These are phyloP conservation scores for Exutisphaerella laricina DNA, from an alignment of 2,329 filamentous ascomycete species.

Conservation along the genomic window DNA sequence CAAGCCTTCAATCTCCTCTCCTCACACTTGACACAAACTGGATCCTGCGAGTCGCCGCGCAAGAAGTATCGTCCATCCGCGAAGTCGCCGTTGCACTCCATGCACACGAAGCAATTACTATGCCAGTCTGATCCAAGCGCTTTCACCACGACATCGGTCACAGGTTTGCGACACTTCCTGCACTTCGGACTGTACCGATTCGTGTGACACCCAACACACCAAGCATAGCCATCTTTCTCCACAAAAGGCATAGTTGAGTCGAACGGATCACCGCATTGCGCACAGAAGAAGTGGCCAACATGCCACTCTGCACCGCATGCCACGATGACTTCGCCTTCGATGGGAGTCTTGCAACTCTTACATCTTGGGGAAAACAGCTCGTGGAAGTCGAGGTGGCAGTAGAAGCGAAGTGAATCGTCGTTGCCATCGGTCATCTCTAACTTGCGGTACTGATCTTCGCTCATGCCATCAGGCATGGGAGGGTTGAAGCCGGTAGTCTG, in stretches of 20 bases:
- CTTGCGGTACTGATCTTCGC: slow-evolving; percentile 46
- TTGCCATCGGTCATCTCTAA: slow-evolving; percentile 50
- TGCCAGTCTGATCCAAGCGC: slow-evolving; percentile 94
- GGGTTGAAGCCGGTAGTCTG: slow-evolving; percentile 49
- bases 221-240: slow-evolving; percentile 95
- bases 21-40: slow-evolving; percentile 59
- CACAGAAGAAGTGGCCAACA: slow-evolving; percentile 97
- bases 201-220: slow-evolving; percentile 91
- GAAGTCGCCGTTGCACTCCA: slow-evolving; percentile 56
- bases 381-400: slow-evolving; percentile 98
- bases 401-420: slow-evolving; percentile 76
- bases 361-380: slow-evolving; percentile 88
- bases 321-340: slow-evolving; percentile 89
- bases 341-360: slow-evolving; percentile 93
- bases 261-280: slow-evolving; percentile 86
- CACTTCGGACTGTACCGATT: slow-evolving; percentile 88
- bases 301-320: slow-evolving; percentile 96
- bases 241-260: slow-evolving; percentile 69
- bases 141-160: slow-evolving; percentile 83
- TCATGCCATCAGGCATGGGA: slow-evolving; percentile 53
- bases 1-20: slow-evolving; percentile 55
- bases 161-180: slow-evolving; percentile 72
- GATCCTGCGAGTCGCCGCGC: slow-evolving; percentile 52
- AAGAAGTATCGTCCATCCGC: slow-evolving; percentile 60
- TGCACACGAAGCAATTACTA: slow-evolving; percentile 81